These are phyloP conservation scores for Marasmius fiardii DNA, from an alignment of 1,284 basidiomycete species.

Conservation along the genomic window DNA sequence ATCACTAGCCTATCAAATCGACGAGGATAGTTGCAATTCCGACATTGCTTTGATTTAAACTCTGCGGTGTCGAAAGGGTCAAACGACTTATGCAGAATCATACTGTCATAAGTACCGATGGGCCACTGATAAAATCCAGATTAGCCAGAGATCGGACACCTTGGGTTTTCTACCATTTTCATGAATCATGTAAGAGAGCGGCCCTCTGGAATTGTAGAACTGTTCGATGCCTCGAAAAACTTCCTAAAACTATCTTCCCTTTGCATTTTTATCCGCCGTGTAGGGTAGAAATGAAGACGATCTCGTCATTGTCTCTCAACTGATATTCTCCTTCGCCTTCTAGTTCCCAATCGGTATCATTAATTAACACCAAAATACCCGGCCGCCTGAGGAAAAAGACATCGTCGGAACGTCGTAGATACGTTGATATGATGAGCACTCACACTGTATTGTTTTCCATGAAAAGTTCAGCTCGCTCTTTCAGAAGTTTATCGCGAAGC, in stretches of 20 bases:
- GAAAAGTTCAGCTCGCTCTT: constrained; percentile 88
- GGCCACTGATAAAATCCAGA: too few relatives aligned
- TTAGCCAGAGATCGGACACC: too few relatives aligned
- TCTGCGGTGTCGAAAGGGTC: too few relatives aligned
- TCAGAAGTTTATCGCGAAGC: constrained; percentile 77
- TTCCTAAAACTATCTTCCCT: background rate
- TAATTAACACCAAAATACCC: constrained; percentile 93
- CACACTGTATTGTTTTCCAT: constrained; percentile 87
- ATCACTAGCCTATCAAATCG: too few relatives aligned
- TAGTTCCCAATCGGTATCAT: constrained; percentile 97
- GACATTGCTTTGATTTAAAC: too few relatives aligned
- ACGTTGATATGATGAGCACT: constrained; percentile 30
- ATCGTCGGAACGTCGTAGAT: background rate
- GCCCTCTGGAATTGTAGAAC: too few relatives aligned
- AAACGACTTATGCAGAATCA: too few relatives aligned
- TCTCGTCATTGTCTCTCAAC: constrained; percentile 79
- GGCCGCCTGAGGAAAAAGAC: constrained; percentile 64
- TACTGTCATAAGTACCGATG: too few relatives aligned
- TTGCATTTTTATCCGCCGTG: constrained; percentile 72
- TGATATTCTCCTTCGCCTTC: constrained; percentile 92
- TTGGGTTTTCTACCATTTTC: too few relatives aligned
- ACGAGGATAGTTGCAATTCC: too few relatives aligned
- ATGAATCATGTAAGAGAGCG: too few relatives aligned
- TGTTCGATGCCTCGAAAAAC: background rate
- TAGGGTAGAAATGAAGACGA: constrained; percentile 95